Percentiles rank a stretch among this genome's conserved stretches.
phyloP scores from a whole-genome alignment of 345 rosid species.

The Trapa bicornis region DNA sequence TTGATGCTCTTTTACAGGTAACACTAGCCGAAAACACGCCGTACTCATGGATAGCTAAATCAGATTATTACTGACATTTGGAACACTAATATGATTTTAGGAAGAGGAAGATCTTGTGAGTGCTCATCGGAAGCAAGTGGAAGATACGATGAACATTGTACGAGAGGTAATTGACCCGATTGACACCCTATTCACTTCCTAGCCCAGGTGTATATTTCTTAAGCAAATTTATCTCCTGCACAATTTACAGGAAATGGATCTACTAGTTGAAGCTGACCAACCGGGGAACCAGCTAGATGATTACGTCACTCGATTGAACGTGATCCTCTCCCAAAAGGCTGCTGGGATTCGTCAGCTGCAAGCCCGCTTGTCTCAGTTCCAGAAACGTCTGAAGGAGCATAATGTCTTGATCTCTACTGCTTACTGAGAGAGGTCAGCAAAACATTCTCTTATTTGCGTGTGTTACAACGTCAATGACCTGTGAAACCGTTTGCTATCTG shows the following conservation, averaged over 20 bases:
- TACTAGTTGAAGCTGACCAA: slow-evolving; percentile 86
- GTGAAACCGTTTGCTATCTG: neutral
- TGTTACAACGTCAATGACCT: neutral
- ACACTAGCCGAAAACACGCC: neutral
- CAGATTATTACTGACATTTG: neutral
- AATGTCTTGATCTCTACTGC: slow-evolving; percentile 69
- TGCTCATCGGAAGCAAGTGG: slow-evolving; percentile 91
- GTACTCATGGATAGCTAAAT: neutral
- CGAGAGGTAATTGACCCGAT: slow-evolving; percentile 45
- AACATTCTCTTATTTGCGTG: neutral
- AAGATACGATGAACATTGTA: slow-evolving; percentile 91
- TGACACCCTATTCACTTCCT: neutral
- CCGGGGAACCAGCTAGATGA: slow-evolving; percentile 90
- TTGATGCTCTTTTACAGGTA: slow-evolving; percentile 74
- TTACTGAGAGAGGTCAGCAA: slow-evolving; percentile 21
- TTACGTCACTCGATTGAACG: slow-evolving; percentile 56
- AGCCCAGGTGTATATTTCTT: neutral
- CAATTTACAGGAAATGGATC: slow-evolving; percentile 71
- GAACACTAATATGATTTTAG: slow-evolving; percentile 23
- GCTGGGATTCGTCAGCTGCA: slow-evolving; percentile 80
- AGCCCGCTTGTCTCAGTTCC: slow-evolving; percentile 68
- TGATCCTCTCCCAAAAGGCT: slow-evolving; percentile 77
- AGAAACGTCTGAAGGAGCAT: slow-evolving; percentile 83
- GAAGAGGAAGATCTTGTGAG: slow-evolving; percentile 96
- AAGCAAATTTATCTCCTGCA: neutral